Evolutionary conservation across 768 basidiomycete genomes (phyloP).

Genomic region (Mycena albidolilacea): DNA sequence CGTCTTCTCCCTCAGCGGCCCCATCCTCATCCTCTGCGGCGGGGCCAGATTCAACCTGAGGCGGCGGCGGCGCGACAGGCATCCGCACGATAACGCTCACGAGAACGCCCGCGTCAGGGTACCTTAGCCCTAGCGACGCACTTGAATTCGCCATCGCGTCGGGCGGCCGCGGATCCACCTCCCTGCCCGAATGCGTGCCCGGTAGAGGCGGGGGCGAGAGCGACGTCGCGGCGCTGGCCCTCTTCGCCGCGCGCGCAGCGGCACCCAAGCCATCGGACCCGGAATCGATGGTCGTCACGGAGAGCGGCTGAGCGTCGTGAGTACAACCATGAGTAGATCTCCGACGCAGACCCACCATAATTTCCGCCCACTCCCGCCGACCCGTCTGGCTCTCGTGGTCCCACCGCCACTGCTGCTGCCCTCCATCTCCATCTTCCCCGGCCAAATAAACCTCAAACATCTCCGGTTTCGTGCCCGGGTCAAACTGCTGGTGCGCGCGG

Average conservation of each 20-base stretch:
- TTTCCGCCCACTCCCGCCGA: slow-evolving; percentile 23
- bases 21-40: neutral
- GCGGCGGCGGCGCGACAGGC: slow-evolving; percentile 5
- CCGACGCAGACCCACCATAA: slow-evolving; percentile 20
- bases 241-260: neutral
- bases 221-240: neutral
- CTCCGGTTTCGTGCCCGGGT: slow-evolving; percentile 14
- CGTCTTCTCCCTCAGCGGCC: neutral
- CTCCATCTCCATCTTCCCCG: neutral
- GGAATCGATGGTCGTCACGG: neutral
- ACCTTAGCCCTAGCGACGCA: neutral
- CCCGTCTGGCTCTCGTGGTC: neutral
- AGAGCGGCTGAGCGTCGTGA: slow-evolving; percentile 17
- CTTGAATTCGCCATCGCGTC: neutral
- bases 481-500: neutral
- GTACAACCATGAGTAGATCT: neutral
- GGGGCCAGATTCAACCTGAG: neutral
- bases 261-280: neutral
- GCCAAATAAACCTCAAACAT: slow-evolving; percentile 27
- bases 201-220: neutral
- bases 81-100: slow-evolving; percentile 26
- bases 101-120: neutral
- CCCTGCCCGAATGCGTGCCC: neutral
- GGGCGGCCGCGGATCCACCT: neutral
- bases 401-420: neutral